Evolutionary conservation across 2,329 filamentous ascomycete species (phyloP).

Genomic region (Fusarium nanum): DNA sequence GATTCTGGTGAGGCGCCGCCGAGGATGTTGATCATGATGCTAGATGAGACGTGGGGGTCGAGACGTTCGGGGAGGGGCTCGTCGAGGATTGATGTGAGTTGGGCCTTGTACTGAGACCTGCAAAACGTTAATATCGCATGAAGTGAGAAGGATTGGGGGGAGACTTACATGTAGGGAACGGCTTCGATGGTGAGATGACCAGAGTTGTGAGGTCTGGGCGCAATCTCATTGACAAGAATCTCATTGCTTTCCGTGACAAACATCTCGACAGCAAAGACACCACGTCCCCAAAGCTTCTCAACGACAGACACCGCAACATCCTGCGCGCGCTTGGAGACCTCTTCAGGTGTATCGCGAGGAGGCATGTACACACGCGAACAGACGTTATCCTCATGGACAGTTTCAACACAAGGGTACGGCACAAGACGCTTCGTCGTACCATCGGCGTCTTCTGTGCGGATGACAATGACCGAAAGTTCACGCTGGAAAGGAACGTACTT

Average conservation of each 20-base stretch:
- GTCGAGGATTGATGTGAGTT: conserved; percentile 85
- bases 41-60: conserved; percentile 67
- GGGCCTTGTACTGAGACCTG: conserved; percentile 87
- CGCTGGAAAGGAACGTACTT: conserved; percentile 87
- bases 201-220: conserved; percentile 85
- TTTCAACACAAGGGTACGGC: conserved; percentile 92
- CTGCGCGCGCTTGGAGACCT: conserved; percentile 73
- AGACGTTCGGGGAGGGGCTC: conserved; percentile 67
- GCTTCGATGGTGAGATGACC: conserved; percentile 97
- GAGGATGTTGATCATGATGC: conserved; percentile 85
- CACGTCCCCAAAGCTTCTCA: conserved; percentile 83
- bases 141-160: no score
- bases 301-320: conserved; percentile 65
- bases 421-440: conserved; percentile 64
- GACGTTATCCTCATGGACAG: conserved; percentile 93
- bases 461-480: conserved; percentile 94
- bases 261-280: conserved; percentile 97
- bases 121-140: accelerated
- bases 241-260: conserved; percentile 80
- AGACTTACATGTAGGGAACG: conserved; percentile 72
- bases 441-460: conserved; percentile 81
- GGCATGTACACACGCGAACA: conserved; percentile 94
- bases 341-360: conserved; percentile 80
- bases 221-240: conserved; percentile 87
- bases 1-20: conserved; percentile 75